A percentile compares a stretch with the other conserved stretches of the same genome.
phyloP scores from a whole-genome alignment of 805 yeast genomes.

The Saccharomycopsis amapae region DNA sequence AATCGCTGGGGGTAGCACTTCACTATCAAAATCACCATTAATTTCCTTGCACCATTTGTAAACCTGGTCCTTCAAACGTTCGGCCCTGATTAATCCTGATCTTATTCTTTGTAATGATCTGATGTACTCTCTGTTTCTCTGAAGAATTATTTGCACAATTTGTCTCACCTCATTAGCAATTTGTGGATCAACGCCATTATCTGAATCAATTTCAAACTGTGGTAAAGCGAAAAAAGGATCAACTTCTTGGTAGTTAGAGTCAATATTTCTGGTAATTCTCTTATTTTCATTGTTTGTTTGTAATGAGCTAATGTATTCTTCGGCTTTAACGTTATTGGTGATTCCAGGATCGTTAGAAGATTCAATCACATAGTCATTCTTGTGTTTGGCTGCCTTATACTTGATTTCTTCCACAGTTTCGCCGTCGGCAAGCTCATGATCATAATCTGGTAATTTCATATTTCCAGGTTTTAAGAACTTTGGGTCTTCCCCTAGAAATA shows the following conservation, averaged over 20 bases:
- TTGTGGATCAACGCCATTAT: conserved; percentile 45
- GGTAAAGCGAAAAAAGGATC: conserved; percentile 71
- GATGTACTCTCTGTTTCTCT: conserved; percentile 80
- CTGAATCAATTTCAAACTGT: conserved; percentile 37
- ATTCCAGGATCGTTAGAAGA: conserved; percentile 18
- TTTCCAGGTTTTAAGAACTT: conserved; percentile 54
- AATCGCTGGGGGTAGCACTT: conserved; percentile 16
- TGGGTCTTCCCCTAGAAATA: conserved; percentile 84
- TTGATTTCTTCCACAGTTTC: conserved; percentile 15
- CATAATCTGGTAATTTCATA: conserved; percentile 60
- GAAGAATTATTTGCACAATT: conserved; percentile 68
- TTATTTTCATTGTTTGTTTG: conserved; percentile 24
- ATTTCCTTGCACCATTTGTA: conserved; percentile 82
- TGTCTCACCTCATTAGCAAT: conserved; percentile 67
- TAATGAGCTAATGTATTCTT: conserved; percentile 12
- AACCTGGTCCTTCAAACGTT: conserved; percentile 61
- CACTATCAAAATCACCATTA: conserved; percentile 53
- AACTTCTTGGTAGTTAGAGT: conserved; percentile 27
- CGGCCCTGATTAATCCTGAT: conserved; percentile 70
- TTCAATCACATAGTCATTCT: conserved; percentile 19
- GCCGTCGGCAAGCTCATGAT: conserved; percentile 44
- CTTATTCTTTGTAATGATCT: conserved; percentile 70
- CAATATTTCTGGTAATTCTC: conserved; percentile 26
- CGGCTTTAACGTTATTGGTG: conserved; percentile 16
- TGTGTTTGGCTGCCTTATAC: conserved; percentile 12